A percentile compares a stretch with the other conserved stretches of the same genome.
These are phyloP conservation scores for Erodium maritimum DNA, from an alignment of 345 rosid species.

Conservation along the genomic window DNA sequence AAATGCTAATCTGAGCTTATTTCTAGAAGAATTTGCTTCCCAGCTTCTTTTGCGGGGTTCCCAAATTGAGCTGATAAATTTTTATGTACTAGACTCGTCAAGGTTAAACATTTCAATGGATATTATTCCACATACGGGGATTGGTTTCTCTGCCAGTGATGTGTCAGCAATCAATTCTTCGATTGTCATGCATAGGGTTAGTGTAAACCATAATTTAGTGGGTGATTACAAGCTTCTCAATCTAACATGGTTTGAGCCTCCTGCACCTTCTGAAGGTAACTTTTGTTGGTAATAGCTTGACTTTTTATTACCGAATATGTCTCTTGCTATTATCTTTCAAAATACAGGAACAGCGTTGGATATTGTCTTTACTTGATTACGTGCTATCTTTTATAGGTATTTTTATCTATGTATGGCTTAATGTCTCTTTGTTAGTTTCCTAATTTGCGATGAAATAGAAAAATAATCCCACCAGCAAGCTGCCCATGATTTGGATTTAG, in stretches of 20 bases:
- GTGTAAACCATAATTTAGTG: constrained; percentile 46
- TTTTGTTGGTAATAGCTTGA: background rate
- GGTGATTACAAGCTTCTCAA: constrained; percentile 84
- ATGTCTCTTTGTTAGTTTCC: background rate
- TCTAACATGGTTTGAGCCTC: constrained; percentile 73
- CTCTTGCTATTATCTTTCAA: background rate
- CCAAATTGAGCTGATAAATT: constrained; percentile 81
- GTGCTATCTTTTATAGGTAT: no score
- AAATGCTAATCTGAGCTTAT: constrained; percentile 54
- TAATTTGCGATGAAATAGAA: background rate
- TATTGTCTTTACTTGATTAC: background rate
- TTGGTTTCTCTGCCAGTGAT: constrained; percentile 63
- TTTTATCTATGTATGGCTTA: background rate
- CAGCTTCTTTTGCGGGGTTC: constrained; percentile 66
- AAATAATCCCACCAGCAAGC: background rate
- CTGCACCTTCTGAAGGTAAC: constrained; percentile 71
- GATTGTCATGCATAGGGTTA: constrained; percentile 61
- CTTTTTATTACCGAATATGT: background rate
- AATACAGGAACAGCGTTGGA: background rate
- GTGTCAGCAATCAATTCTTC: constrained; percentile 66
- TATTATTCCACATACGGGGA: constrained; percentile 72
- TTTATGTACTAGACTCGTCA: constrained; percentile 58
- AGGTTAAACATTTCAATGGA: constrained; percentile 90
- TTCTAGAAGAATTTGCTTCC: constrained; percentile 57
- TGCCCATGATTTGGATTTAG: background rate